These are phyloP conservation scores for Ophiosphaerella herpotricha DNA, from an alignment of 2,329 filamentous ascomycete species.

Conservation along the genomic window DNA sequence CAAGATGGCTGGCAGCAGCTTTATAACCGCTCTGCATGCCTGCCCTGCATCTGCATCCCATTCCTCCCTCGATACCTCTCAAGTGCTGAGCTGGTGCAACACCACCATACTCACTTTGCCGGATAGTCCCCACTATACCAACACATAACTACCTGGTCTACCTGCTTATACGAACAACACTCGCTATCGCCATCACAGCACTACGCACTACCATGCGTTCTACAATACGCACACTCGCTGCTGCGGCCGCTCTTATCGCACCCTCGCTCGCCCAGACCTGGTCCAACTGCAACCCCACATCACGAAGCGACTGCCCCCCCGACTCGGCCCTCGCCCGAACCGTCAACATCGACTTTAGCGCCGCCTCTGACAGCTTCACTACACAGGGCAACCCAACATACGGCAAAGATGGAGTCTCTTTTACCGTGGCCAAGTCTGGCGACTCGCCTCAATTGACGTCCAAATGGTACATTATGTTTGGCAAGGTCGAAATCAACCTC, in stretches of 20 bases:
- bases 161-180: constrained; percentile 5
- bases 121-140: constrained; percentile 4
- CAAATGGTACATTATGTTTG: constrained; percentile 99
- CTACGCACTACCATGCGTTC: constrained; percentile 37
- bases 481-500: constrained; percentile 81
- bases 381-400: constrained; percentile 73
- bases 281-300: constrained; percentile 60
- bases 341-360: constrained; percentile 82
- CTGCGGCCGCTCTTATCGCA: constrained; percentile 45
- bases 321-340: constrained; percentile 81
- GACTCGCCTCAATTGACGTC: constrained; percentile 86
- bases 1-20: constrained; percentile 41
- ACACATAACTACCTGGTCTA: constrained; percentile 10
- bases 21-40: constrained; percentile 32
- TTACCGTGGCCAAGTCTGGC: constrained; percentile 77
- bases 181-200: constrained; percentile 8
- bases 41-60: constrained; percentile 24
- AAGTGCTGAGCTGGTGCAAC: constrained; percentile 25
- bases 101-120: constrained; percentile 1
- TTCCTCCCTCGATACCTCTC: constrained; percentile 26
- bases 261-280: constrained; percentile 58
- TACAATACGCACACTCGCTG: constrained; percentile 40
- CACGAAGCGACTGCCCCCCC: constrained; percentile 66
- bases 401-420: constrained; percentile 74
- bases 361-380: constrained; percentile 77